Base-by-base conservation (phyloP, 1,139 yeast genomes). In the Diutina mesorugosa region DNA sequence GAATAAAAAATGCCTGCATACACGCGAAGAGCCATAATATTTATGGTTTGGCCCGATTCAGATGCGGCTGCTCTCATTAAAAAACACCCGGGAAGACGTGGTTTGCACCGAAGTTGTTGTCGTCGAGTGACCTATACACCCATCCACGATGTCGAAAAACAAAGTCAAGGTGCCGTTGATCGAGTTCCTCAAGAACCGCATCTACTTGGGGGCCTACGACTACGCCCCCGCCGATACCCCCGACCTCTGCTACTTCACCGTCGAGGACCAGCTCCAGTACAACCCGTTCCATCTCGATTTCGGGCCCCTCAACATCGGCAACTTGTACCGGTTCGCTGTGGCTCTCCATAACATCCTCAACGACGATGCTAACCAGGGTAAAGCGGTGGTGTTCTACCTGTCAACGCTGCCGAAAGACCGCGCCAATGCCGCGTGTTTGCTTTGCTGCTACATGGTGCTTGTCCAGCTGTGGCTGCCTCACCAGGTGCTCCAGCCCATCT, bases 381-480 rank as follows among this genome's bases (percentile, higher is more conserved):
- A 89, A 65, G 95, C 96, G 3, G 90, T 93, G 35, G 96, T 93
- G 6, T 85, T 91, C 62, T 93, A 90, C 69, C 89, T 97, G 18
- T 78, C 90, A 3, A 83, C 93, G 0, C 84, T 87, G 50, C 82
- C 96, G 2, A 83, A 88, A 61, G 86, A 85, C 63, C 73, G 99
- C 63, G 85, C 98, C 10, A 93, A 95, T 66, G 95, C 98, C 16
- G 98, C 98, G 4, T 90, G 98, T 69, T 76, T 93, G 61, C 75
- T 93, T 57, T 89, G 97, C 62, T 90, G 98, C 65, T 93, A 93
- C 69, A 90, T 93, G 98, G 85, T 93, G 0, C 73, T 93, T 59
- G 91, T 93, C 18, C 99, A 93, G 68, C 86, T 91, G 21, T 93
- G 99, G 99, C 90, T 97, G 0, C 99, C 99, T 0, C 99, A 93